Base-by-base conservation (phyloP, 139 green algal genomes). In the Chara braunii region DNA sequence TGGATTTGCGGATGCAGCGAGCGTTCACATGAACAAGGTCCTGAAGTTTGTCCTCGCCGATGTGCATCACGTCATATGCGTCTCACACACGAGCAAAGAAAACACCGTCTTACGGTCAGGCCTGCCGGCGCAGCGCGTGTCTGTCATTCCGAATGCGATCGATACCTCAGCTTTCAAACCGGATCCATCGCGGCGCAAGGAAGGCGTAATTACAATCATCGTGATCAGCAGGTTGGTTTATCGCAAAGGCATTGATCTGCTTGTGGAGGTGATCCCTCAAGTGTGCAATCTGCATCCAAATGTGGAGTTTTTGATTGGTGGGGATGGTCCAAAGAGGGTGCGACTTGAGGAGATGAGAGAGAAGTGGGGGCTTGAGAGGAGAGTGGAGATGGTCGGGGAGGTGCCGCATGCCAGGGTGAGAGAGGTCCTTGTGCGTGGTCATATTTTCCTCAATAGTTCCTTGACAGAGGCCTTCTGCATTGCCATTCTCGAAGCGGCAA, bases 381-480 rank as follows among this genome's bases (percentile, higher is more conserved):
- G 87, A 2, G 90, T 98, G 11, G 5, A 12, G 9, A 72, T 98
- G 68, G 60, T 87, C 50, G 92, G 92, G 1, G 71, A 78, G 0
- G 85, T 98, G 8, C 75, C 80, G 0, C 89, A 91, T 45, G 79
- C 81, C 22, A 37, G 76, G 5, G 83, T 87, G 34, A 35, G 72
- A 3, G 22, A 43, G 2, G 64, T 91, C 42, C 76, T 92, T 40
- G 59, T 6, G 64, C 23, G 81, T 71, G 60, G 68, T 24, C 51
- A 91, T 59, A 80, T 96, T 31, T 95, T 95, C 64, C 70, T 97
- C 7, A 97, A 96, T 69, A 83, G 48, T 33, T 93, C 84, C 14
- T 80, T 98, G 3, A 98, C 92, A 0, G 92, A 98, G 58, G 88
- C 92, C 2, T 98, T 98, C 73, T 97, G 92, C 80, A 95, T 97